Evolutionary conservation across 2,329 filamentous ascomycete genomes (phyloP).

Genomic region (Fusarium equiseti): DNA sequence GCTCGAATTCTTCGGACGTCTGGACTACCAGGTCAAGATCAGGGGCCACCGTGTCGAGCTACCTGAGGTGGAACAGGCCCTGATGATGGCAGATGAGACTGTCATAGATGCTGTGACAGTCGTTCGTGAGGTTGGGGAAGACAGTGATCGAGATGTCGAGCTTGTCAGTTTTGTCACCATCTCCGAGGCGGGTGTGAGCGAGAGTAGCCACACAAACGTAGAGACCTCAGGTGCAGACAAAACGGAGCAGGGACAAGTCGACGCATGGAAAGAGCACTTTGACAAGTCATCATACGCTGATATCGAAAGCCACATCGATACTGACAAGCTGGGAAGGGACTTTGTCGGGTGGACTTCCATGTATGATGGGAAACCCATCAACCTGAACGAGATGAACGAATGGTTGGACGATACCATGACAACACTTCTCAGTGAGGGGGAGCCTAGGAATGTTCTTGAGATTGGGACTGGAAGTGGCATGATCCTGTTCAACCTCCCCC

Average conservation of each 20-base stretch:
- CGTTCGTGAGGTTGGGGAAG: not conserved
- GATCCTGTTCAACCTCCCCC: slow-evolving; percentile 45
- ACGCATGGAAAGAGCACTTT: slow-evolving; percentile 19
- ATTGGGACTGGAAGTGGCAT: slow-evolving; percentile 46
- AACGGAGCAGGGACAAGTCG: not conserved
- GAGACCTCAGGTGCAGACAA: not conserved
- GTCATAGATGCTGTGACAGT: not conserved
- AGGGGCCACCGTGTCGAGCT: slow-evolving; percentile 50
- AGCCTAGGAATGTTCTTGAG: slow-evolving; percentile 31
- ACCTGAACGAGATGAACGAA: slow-evolving; percentile 41
- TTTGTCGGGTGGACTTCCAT: slow-evolving; percentile 47
- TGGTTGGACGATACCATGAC: slow-evolving; percentile 47
- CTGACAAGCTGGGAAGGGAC: slow-evolving; percentile 33
- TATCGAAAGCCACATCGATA: slow-evolving; percentile 20
- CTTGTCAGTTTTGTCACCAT: slow-evolving; percentile 1
- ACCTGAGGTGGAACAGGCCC: slow-evolving; percentile 44
- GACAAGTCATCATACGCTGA: slow-evolving; percentile 25
- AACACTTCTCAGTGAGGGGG: slow-evolving; percentile 6
- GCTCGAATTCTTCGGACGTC: slow-evolving; percentile 44
- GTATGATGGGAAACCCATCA: slow-evolving; percentile 39
- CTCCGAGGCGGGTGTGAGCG: not conserved
- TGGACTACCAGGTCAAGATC: slow-evolving; percentile 47
- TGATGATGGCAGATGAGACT: not conserved
- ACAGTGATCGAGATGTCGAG: not conserved
- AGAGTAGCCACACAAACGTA: not conserved